Evolutionary conservation across 495 filamentous ascomycete genomes (phyloP).

Genomic region (Aspergillus steynii): DNA sequence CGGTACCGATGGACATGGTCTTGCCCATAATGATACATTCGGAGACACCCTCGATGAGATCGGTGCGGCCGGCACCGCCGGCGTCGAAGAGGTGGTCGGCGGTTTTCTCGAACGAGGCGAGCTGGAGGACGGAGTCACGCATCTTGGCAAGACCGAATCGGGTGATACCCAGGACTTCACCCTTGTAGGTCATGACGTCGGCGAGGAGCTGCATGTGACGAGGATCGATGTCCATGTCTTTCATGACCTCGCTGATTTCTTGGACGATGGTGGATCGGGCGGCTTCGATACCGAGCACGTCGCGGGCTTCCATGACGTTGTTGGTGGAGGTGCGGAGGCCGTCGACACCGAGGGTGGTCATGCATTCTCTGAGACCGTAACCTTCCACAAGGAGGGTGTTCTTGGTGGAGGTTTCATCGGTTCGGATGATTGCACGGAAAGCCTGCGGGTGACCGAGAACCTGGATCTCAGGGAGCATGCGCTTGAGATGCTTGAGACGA

Average conservation of each 20-base stretch:
- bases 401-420: conserved; percentile 56
- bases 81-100: conserved; percentile 97
- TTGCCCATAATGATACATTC: conserved; percentile 99
- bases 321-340: conserved; percentile 74
- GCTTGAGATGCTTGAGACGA: conserved; percentile 80
- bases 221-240: conserved; percentile 92
- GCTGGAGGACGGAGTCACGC: conserved; percentile 90
- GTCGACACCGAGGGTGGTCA: conserved; percentile 87
- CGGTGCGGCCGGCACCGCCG: conserved; percentile 82
- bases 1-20: conserved; percentile 85
- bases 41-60: conserved; percentile 86
- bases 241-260: conserved; percentile 83
- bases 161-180: conserved; percentile 96
- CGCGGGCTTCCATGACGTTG: conserved; percentile 83
- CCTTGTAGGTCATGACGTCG: conserved; percentile 99
- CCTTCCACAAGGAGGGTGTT: conserved; percentile 88
- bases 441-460: conserved; percentile 87
- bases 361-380: conserved; percentile 84
- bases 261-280: conserved; percentile 79
- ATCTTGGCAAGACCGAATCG: conserved; percentile 96
- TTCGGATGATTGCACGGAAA: conserved; percentile 84
- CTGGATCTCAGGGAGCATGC: conserved; percentile 72
- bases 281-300: conserved; percentile 97
- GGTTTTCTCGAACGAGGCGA: conserved; percentile 98
- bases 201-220: conserved; percentile 97